phyloP scores from a whole-genome alignment of 2,329 filamentous ascomycete genomes.

The Beauveria australis region DNA sequence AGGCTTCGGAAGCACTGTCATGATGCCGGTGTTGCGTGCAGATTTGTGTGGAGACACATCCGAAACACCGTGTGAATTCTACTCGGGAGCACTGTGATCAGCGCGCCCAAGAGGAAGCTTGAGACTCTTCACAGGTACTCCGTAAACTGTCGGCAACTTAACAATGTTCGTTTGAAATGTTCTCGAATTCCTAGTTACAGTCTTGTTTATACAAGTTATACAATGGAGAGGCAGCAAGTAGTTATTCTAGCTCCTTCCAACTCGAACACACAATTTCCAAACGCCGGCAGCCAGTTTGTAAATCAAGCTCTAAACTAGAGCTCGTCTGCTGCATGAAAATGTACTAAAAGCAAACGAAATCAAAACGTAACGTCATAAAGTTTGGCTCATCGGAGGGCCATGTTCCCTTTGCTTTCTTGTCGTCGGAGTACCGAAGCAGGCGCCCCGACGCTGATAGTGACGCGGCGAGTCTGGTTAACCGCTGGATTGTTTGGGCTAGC shows the following conservation, averaged over 20 bases:
- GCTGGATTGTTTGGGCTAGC: slow-evolving; percentile 20
- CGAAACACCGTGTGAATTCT: background rate
- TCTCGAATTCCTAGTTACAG: slow-evolving; percentile 1
- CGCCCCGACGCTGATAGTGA: slow-evolving; percentile 29
- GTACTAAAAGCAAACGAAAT: background rate
- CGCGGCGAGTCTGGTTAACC: slow-evolving; percentile 23
- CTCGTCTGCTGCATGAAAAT: slow-evolving; percentile 1
- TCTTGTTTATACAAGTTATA: slow-evolving; percentile 9
- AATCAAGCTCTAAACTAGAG: background rate
- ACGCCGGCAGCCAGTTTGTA: background rate
- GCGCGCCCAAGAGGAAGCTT: no score
- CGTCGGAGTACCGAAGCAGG: slow-evolving; percentile 20
- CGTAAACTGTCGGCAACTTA: background rate
- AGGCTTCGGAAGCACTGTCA: slow-evolving; percentile 10
- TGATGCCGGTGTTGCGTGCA: background rate
- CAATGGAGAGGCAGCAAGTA: background rate
- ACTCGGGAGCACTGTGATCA: background rate
- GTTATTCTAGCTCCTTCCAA: background rate
- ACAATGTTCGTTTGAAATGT: background rate
- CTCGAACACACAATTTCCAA: background rate
- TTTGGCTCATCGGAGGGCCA: slow-evolving; percentile 22
- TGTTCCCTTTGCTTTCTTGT: slow-evolving; percentile 22
- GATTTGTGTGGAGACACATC: slow-evolving; percentile 2
- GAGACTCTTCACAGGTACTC: background rate
- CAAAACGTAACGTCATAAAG: slow-evolving; percentile 3